Evolutionary conservation across 129 eudicot genomes (phyloP).

Genomic region (Pseudognaphalium luteoalbum): DNA sequence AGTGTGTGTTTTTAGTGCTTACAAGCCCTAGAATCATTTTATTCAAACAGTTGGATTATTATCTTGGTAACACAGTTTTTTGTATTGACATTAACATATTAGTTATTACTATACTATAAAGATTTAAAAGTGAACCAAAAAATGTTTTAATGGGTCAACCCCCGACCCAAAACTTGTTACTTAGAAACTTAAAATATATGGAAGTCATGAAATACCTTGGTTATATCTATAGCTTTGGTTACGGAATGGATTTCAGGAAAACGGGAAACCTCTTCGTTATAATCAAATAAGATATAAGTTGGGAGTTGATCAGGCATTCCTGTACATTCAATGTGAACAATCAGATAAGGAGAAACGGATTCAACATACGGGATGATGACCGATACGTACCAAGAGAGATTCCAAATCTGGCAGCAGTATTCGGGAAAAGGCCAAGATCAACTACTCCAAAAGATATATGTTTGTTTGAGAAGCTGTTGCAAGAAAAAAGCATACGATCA

Average conservation of each 20-base stretch:
- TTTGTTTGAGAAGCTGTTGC: slow-evolving; percentile 80
- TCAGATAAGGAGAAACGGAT: slow-evolving; percentile 11
- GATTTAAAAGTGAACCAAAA: background rate
- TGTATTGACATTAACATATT: background rate
- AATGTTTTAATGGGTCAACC: slow-evolving; percentile 9
- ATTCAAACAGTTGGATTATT: background rate
- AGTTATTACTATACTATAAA: background rate
- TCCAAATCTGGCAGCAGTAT: slow-evolving; percentile 85
- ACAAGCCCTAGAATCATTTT: background rate
- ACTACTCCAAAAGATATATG: slow-evolving; percentile 76
- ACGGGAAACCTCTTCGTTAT: slow-evolving; percentile 64
- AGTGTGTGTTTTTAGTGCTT: slow-evolving; percentile 4
- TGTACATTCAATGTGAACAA: slow-evolving; percentile 30
- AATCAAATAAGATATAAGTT: slow-evolving; percentile 68
- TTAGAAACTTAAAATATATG: background rate
- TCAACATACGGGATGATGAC: background rate
- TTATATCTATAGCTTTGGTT: slow-evolving; percentile 49
- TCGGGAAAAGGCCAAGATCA: slow-evolving; percentile 95
- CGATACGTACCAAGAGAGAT: slow-evolving; percentile 58
- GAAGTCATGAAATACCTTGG: slow-evolving; percentile 56
- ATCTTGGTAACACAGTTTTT: background rate
- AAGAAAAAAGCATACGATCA: slow-evolving; percentile 1
- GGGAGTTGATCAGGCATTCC: slow-evolving; percentile 77
- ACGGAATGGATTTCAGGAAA: slow-evolving; percentile 56
- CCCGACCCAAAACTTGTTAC: background rate